Evolutionary conservation across 176 grass and related monocot genomes (phyloP).

Genomic region (Oryza rufipogon): DNA sequence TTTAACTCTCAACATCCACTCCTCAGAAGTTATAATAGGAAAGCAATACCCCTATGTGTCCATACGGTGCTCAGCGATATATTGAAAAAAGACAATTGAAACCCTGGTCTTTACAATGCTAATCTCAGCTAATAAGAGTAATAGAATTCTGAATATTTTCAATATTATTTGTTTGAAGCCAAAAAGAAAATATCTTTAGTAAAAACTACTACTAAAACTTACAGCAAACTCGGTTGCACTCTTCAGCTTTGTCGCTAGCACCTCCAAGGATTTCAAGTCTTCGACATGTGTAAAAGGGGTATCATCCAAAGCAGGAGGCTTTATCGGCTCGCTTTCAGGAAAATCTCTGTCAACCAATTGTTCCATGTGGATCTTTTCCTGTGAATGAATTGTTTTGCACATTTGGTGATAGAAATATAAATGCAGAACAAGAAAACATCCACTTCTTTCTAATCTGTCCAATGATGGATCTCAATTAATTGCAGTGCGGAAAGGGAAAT

Average conservation of each 20-base stretch:
- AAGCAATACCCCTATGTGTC: background rate
- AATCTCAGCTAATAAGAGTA: conserved; percentile 8
- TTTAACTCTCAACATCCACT: background rate
- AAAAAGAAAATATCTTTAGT: conserved; percentile 22
- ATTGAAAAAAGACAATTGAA: background rate
- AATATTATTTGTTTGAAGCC: background rate
- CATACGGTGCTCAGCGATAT: background rate
- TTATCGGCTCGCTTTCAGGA: conserved; percentile 62
- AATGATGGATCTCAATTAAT: background rate
- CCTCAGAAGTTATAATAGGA: conserved; percentile 23
- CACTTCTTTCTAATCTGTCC: conserved; percentile 15
- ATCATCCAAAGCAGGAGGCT: conserved; percentile 60
- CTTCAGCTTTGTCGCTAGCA: conserved; percentile 72
- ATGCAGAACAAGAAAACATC: conserved; percentile 18
- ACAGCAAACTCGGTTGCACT: conserved; percentile 84
- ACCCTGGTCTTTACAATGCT: conserved; percentile 15
- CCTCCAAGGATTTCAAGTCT: conserved; percentile 70
- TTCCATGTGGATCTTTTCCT: conserved; percentile 65
- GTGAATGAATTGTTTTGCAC: conserved; percentile 33
- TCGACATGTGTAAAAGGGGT: conserved; percentile 89
- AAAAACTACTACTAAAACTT: conserved; percentile 42
- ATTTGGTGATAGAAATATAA: conserved; percentile 20
- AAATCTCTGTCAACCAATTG: conserved; percentile 70
- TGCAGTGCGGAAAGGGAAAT: background rate
- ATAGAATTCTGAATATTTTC: conserved; percentile 18